These are phyloP conservation scores for Reutealis trisperma DNA, from an alignment of 345 rosid genomes.

Conservation along the genomic window DNA sequence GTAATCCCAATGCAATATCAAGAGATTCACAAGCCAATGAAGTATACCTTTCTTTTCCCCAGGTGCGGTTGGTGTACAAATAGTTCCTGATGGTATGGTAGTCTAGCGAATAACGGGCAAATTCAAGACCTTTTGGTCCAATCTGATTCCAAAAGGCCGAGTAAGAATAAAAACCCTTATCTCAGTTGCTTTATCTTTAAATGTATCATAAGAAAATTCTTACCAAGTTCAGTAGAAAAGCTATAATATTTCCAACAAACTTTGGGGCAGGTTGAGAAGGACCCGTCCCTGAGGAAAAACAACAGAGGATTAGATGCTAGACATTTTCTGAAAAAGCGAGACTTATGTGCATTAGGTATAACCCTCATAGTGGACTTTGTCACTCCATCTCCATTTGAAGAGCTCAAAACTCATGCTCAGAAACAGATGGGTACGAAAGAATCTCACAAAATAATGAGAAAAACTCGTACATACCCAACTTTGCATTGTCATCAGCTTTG, in stretches of 20 bases:
- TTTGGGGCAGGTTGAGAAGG: constrained; percentile 88
- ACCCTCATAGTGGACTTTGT: background rate
- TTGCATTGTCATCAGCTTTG: constrained; percentile 90
- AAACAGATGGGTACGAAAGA: background rate
- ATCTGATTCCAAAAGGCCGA: constrained; percentile 45
- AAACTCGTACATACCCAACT: constrained; percentile 58
- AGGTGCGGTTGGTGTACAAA: constrained; percentile 65
- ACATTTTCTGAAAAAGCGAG: background rate
- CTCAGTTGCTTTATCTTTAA: background rate
- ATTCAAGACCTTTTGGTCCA: constrained; percentile 96
- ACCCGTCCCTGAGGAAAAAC: constrained; percentile 61
- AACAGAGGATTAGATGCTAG: too few species aligned
- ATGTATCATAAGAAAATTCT: constrained; percentile 16
- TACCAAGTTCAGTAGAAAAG: constrained; percentile 78
- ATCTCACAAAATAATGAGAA: background rate
- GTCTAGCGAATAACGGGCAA: constrained; percentile 92
- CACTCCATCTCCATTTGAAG: background rate
- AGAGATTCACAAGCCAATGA: background rate
- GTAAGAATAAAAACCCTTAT: constrained; percentile 4
- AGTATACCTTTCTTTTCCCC: constrained; percentile 84
- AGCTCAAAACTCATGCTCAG: background rate
- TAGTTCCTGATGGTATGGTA: constrained; percentile 96
- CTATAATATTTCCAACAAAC: constrained; percentile 79
- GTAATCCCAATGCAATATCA: background rate
- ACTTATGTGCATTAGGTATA: background rate